These are phyloP conservation scores for Phytophthora syringae DNA, from an alignment of 352 stramenopile species.

Conservation along the genomic window DNA sequence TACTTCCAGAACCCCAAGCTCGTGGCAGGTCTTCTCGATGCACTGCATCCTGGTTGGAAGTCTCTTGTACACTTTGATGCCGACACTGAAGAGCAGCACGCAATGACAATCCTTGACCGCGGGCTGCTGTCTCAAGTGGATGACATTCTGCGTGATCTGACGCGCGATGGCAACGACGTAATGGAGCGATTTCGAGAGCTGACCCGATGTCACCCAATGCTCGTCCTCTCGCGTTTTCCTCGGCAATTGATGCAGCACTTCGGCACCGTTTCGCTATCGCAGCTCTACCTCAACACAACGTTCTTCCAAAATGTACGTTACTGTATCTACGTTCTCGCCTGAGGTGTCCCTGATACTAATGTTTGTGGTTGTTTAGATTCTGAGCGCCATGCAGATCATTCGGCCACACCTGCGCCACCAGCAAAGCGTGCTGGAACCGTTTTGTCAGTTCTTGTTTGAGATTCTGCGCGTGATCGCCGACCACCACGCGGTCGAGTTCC, in stretches of 20 bases:
- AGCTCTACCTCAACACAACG: slow-evolving; percentile 69
- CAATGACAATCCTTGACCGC: slow-evolving; percentile 27
- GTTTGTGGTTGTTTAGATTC: slow-evolving; percentile 41
- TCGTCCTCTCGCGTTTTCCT: slow-evolving; percentile 63
- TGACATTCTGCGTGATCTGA: slow-evolving; percentile 53
- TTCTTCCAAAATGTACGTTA: slow-evolving; percentile 70
- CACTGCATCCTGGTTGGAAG: slow-evolving; percentile 65
- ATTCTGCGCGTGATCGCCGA: slow-evolving; percentile 67
- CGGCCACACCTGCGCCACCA: slow-evolving; percentile 45
- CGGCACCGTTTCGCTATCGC: slow-evolving; percentile 64
- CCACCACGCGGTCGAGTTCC: slow-evolving; percentile 74
- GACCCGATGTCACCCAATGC: slow-evolving; percentile 54
- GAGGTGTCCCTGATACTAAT: background rate
- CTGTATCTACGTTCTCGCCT: background rate
- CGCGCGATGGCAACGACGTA: slow-evolving; percentile 46
- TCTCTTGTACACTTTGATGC: slow-evolving; percentile 45
- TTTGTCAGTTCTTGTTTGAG: slow-evolving; percentile 71
- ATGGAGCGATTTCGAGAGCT: slow-evolving; percentile 73
- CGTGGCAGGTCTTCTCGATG: slow-evolving; percentile 51
- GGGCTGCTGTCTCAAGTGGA: slow-evolving; percentile 50
- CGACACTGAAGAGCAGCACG: slow-evolving; percentile 6
- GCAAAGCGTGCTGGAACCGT: slow-evolving; percentile 33
- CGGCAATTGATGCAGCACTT: slow-evolving; percentile 59
- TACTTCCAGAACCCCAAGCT: slow-evolving; percentile 70
- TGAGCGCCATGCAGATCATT: slow-evolving; percentile 70